These are phyloP conservation scores for Plantago ovata DNA, from an alignment of 257 asterid species.

Conservation along the genomic window DNA sequence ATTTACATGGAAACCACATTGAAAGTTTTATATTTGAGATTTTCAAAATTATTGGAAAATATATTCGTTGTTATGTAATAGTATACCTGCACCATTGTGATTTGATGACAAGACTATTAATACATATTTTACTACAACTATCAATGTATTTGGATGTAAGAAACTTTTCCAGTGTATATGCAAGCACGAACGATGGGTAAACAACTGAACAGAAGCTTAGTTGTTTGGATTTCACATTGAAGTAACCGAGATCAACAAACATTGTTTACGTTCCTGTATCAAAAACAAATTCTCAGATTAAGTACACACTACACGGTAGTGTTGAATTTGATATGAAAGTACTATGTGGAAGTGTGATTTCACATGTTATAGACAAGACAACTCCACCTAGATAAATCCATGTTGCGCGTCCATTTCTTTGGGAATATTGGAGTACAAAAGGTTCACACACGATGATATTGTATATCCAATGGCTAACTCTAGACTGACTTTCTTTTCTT, in stretches of 20 bases:
- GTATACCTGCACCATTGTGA: conserved; percentile 67
- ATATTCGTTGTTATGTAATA: neutral
- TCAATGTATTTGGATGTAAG: conserved; percentile 49
- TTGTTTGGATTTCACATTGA: conserved; percentile 50
- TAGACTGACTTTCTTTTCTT: no score
- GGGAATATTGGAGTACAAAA: conserved; percentile 39
- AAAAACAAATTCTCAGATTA: neutral
- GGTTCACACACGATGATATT: conserved; percentile 50
- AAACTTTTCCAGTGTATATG: conserved; percentile 58
- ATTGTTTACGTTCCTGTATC: conserved; percentile 64
- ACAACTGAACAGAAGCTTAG: conserved; percentile 45
- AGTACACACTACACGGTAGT: neutral
- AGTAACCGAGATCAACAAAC: conserved; percentile 70
- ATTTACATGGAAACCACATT: no score
- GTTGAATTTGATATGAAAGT: no score
- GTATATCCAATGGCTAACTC: no score
- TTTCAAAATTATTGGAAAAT: neutral
- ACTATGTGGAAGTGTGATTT: no score
- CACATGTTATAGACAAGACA: conserved; percentile 54
- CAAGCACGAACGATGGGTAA: conserved; percentile 45
- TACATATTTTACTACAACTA: conserved; percentile 69
- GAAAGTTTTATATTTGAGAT: conserved; percentile 58
- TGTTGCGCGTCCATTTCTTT: conserved; percentile 33
- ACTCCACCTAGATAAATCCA: conserved; percentile 69
- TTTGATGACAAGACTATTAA: conserved; percentile 67